Evolutionary conservation across 257 asterid genomes (phyloP).

Genomic region (Solanum commersonii): DNA sequence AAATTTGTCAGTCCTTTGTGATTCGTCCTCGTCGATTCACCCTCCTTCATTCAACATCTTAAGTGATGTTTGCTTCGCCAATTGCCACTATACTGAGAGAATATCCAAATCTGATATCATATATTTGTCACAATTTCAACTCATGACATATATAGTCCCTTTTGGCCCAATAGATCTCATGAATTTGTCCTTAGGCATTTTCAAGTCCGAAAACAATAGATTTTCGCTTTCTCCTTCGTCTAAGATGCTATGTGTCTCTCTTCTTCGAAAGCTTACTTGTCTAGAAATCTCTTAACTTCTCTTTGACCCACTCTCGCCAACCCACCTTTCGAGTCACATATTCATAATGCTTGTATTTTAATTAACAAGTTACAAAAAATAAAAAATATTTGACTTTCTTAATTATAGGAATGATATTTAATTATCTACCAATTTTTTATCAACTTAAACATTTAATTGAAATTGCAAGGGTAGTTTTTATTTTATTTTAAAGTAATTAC

Average conservation of each 20-base stretch:
- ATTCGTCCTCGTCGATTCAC: not conserved
- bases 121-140: not conserved
- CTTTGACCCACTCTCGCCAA: not conserved
- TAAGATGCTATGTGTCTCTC: not conserved
- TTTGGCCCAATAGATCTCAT: not conserved
- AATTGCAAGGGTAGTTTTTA: not conserved
- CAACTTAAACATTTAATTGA: not conserved
- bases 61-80: not conserved
- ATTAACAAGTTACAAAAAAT: not conserved
- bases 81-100: not conserved
- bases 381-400: not conserved
- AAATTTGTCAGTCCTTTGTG: not conserved
- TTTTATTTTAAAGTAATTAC: not conserved
- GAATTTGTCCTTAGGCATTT: not conserved
- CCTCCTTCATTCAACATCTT: not conserved
- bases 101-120: not conserved
- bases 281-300: not conserved
- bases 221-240: no score
- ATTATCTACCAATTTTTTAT: not conserved
- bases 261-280: accelerated
- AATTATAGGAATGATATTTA: not conserved
- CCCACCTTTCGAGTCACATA: not conserved
- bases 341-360: not conserved
- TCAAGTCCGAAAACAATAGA: not conserved
- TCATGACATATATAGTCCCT: not conserved